A percentile compares a stretch with the other conserved stretches of the same genome.
Evolutionary conservation across 768 basidiomycete genomes (phyloP).

Genomic region (Amanita rimosa): DNA sequence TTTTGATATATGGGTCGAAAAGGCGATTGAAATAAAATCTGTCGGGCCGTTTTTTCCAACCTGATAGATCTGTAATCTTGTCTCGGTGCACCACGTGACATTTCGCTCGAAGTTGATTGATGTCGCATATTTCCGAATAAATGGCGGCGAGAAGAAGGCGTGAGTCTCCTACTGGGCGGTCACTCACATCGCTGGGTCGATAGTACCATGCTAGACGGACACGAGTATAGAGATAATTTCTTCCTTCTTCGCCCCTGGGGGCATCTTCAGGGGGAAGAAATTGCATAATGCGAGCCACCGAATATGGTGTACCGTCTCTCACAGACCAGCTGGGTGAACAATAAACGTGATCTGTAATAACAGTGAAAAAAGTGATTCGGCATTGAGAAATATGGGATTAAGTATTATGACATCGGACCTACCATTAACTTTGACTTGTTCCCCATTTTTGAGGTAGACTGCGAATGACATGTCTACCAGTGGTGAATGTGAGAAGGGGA

Average conservation of each 20-base stretch:
- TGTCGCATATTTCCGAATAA: constrained; percentile 92
- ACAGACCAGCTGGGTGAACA: constrained; percentile 89
- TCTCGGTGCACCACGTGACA: constrained; percentile 94
- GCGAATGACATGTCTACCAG: constrained; percentile 33
- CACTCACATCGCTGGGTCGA: constrained; percentile 91
- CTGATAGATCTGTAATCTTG: constrained; percentile 86
- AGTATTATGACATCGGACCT: constrained; percentile 20
- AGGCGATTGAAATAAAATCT: constrained; percentile 94
- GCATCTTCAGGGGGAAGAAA: constrained; percentile 76
- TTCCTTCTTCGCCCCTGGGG: constrained; percentile 53
- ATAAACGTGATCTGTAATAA: constrained; percentile 80
- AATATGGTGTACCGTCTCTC: constrained; percentile 91
- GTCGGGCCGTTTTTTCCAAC: constrained; percentile 91
- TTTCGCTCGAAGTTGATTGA: constrained; percentile 84
- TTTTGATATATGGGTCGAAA: constrained; percentile 97
- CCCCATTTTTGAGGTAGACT: constrained; percentile 69
- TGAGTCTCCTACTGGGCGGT: constrained; percentile 83
- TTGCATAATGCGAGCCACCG: constrained; percentile 94
- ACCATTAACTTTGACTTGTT: constrained; percentile 83
- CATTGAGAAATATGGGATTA: constrained; percentile 4
- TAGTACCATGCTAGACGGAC: constrained; percentile 95
- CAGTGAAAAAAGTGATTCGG: constrained; percentile 24
- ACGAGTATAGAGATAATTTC: constrained; percentile 63
- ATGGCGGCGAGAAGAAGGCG: constrained; percentile 91
- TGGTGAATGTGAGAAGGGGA: constrained; percentile 18